Evolutionary conservation across 2,329 filamentous ascomycete genomes (phyloP), one percentile per base, ranked within the genome.

Genomic region (Xylaria sp.): DNA sequence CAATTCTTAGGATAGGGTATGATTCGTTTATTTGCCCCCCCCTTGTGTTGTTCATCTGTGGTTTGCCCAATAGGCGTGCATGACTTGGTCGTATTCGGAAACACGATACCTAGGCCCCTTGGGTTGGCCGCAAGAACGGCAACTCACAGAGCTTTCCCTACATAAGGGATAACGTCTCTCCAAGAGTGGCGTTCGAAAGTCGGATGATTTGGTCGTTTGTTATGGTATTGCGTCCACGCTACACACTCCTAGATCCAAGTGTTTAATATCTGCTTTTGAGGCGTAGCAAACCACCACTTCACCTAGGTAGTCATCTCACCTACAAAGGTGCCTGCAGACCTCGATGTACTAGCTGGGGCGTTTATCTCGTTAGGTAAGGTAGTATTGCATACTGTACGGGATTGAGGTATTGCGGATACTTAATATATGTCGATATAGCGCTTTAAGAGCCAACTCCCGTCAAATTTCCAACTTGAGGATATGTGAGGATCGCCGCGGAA

Each of bases 61-160:
- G 12, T 47, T 58, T 45, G 36, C 47, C 67, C 67, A 69, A 69
- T 67, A 11, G 19, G 53, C 19, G 45, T 14, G 19, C 55, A 47
- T 32, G 54, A 45, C 54, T 36, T 55, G 63, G 51, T 69, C 24
- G 42, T 21, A 69, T 59, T n/a, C 58, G 32, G 51, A 51, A 14
- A 47, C 58, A 42, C 45, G 59, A 24, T 34, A 27, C n/a, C 21
- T 4, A 8, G 27, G 3, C n/a, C 9, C 58, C 32, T 34, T 32
- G 17, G 34, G 34, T 34, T 36, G 36, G 17, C 47, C n/a, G 2
- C 53, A 30, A 39, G 21, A 24, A 24, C 32, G 30, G 30, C 17
- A 47, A 34, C 32, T 27, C 11, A 47, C 4, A 21, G 34, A 39
- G 12, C 27, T 17, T 5, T 27, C 32, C 21, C 34, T 47, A 8